Percentiles rank a stretch among this genome's conserved stretches.
phyloP scores from a whole-genome alignment of 192 early-diverging fungal species.

The Pilaira anomala region DNA sequence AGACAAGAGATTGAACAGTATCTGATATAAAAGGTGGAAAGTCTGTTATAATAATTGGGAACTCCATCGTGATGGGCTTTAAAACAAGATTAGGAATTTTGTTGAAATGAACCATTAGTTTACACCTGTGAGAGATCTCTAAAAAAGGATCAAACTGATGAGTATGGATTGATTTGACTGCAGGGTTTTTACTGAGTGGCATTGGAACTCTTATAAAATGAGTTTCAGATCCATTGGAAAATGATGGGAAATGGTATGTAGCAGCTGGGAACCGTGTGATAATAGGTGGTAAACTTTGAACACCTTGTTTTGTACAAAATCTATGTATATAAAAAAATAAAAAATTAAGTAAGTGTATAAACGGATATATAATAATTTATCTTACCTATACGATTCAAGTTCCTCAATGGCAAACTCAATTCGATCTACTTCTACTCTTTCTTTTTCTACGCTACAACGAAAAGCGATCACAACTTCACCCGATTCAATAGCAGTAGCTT shows the following conservation, averaged over 20 bases:
- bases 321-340: slow-evolving; percentile 12
- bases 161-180: slow-evolving; percentile 1
- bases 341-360: not conserved
- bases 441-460: slow-evolving; percentile 40
- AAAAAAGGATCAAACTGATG: slow-evolving; percentile 33
- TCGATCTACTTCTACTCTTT: slow-evolving; percentile 28
- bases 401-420: slow-evolving; percentile 33
- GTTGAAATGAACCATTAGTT: slow-evolving; percentile 30
- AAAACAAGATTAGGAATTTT: not conserved
- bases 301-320: slow-evolving; percentile 23
- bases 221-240: slow-evolving; percentile 28
- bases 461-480: slow-evolving; percentile 33
- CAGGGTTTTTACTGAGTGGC: slow-evolving; percentile 13
- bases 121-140: slow-evolving; percentile 30
- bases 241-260: slow-evolving; percentile 24
- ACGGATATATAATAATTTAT: no score
- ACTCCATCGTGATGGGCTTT: slow-evolving; percentile 20
- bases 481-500: slow-evolving; percentile 33
- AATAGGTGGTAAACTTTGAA: slow-evolving; percentile 25
- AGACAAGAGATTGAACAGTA: not conserved
- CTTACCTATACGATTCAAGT: slow-evolving; percentile 32
- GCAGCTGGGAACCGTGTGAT: slow-evolving; percentile 23
- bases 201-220: slow-evolving; percentile 35
- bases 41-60: slow-evolving; percentile 38
- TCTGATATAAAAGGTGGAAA: slow-evolving; percentile 10